Evolutionary conservation across 352 stramenopile genomes (phyloP).

Genomic region (Phytophthora multivora): DNA sequence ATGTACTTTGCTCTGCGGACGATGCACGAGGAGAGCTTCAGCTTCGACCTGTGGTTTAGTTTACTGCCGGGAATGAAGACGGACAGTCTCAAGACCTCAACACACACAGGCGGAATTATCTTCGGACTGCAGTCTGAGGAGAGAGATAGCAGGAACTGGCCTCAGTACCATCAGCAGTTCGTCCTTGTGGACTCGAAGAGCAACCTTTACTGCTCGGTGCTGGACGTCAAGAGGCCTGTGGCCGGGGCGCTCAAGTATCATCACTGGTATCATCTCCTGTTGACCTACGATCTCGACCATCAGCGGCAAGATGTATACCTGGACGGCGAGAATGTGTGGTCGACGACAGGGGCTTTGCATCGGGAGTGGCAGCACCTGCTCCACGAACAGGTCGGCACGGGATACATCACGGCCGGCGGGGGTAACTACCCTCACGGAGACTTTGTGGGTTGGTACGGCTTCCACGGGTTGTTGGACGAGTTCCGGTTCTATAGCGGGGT

Average conservation of each 20-base stretch:
- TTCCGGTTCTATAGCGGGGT: conserved; percentile 21
- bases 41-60: conserved; percentile 45
- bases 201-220: conserved; percentile 50
- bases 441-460: conserved; percentile 46
- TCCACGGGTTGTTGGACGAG: conserved; percentile 44
- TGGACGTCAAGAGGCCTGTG: conserved; percentile 30
- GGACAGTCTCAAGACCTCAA: too few species aligned
- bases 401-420: conserved; percentile 31
- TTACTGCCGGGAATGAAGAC: conserved; percentile 11
- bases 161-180: conserved; percentile 50
- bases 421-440: conserved; percentile 19
- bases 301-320: conserved; percentile 35
- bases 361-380: conserved; percentile 39
- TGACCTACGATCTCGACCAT: conserved; percentile 35
- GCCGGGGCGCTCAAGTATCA: conserved; percentile 17
- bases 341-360: conserved; percentile 16
- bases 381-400: conserved; percentile 42
- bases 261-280: conserved; percentile 50
- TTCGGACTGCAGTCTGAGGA: conserved; percentile 45
- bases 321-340: conserved; percentile 35
- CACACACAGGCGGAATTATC: conserved; percentile 37
- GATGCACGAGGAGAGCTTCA: conserved; percentile 15
- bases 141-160: conserved; percentile 30
- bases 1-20: neutral
- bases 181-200: conserved; percentile 35